Percentiles rank a stretch among this genome's conserved stretches.
Evolutionary conservation across 805 yeast genomes (phyloP).

Genomic region (Sungouiella blattae): DNA sequence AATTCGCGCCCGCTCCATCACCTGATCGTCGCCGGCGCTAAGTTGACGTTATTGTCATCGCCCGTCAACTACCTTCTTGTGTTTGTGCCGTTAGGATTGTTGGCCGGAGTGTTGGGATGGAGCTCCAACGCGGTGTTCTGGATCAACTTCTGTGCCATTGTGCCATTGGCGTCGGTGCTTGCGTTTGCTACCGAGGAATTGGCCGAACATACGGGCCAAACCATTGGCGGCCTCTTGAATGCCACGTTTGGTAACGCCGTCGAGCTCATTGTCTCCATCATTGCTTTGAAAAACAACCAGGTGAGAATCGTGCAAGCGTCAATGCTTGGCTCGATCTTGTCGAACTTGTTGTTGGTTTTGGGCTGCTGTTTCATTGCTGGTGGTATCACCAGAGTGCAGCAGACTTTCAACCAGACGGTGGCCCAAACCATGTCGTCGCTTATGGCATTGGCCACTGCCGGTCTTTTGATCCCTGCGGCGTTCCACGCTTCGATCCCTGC

Average conservation of each 20-base stretch:
- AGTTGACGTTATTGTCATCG: conserved; percentile 46
- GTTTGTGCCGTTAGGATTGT: conserved; percentile 85
- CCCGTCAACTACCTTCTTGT: conserved; percentile 73
- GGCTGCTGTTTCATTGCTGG: conserved; percentile 97
- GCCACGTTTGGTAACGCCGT: conserved; percentile 99
- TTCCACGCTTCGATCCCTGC: conserved; percentile 76
- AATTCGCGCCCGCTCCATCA: not conserved
- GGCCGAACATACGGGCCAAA: conserved; percentile 83
- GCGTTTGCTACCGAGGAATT: conserved; percentile 94
- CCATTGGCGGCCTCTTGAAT: conserved; percentile 88
- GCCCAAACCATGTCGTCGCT: conserved; percentile 97
- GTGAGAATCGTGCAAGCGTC: conserved; percentile 94
- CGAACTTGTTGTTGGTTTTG: conserved; percentile 81
- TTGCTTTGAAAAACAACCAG: conserved; percentile 83
- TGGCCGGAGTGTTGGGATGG: conserved; percentile 62
- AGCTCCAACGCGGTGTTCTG: conserved; percentile 56
- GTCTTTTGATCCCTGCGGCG: conserved; percentile 92
- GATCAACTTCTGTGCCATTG: conserved; percentile 82
- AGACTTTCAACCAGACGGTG: conserved; percentile 89
- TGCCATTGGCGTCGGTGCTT: conserved; percentile 86
- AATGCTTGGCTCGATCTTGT: conserved; percentile 91
- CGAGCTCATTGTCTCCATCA: conserved; percentile 89
- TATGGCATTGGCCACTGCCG: conserved; percentile 86
- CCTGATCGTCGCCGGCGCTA: conserved; percentile 6
- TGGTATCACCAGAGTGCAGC: conserved; percentile 82